Evolutionary conservation across 495 filamentous ascomycete species (phyloP).

Genomic region (Penicillium fimorum): DNA sequence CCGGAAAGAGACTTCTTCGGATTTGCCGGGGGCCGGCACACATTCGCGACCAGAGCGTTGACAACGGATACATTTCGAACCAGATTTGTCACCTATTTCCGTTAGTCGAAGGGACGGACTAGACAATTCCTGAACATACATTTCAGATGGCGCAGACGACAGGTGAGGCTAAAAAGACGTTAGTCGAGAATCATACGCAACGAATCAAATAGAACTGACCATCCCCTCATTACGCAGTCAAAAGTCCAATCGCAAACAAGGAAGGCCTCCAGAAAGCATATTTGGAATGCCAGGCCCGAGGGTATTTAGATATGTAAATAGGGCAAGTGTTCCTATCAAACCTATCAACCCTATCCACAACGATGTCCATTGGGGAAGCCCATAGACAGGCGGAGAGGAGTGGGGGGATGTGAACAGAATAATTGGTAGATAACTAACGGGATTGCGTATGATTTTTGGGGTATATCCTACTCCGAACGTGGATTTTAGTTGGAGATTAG

Average conservation of each 20-base stretch:
- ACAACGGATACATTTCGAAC: slow-evolving; percentile 41
- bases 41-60: slow-evolving; percentile 45
- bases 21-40: slow-evolving; percentile 40
- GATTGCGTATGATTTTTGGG: slow-evolving; percentile 14
- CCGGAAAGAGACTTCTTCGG: slow-evolving; percentile 44
- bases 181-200: slow-evolving; percentile 1
- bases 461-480: slow-evolving; percentile 9
- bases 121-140: slow-evolving; percentile 23
- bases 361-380: slow-evolving; percentile 4
- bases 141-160: slow-evolving; percentile 49
- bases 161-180: slow-evolving; percentile 37
- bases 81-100: slow-evolving; percentile 42
- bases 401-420: slow-evolving; percentile 4
- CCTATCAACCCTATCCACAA: slow-evolving; percentile 5
- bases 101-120: background rate
- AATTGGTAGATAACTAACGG: slow-evolving; percentile 20
- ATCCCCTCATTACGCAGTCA: slow-evolving; percentile 47
- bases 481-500: slow-evolving; percentile 25
- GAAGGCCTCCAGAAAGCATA: slow-evolving; percentile 30
- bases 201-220: slow-evolving; percentile 28
- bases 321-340: background rate
- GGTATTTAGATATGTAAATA: slow-evolving; percentile 18
- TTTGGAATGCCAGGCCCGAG: slow-evolving; percentile 25
- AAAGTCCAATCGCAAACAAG: slow-evolving; percentile 16
- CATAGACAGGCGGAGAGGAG: slow-evolving; percentile 9